phyloP scores from a whole-genome alignment of 257 asterid species.

The Fraxinus cuspidata region DNA sequence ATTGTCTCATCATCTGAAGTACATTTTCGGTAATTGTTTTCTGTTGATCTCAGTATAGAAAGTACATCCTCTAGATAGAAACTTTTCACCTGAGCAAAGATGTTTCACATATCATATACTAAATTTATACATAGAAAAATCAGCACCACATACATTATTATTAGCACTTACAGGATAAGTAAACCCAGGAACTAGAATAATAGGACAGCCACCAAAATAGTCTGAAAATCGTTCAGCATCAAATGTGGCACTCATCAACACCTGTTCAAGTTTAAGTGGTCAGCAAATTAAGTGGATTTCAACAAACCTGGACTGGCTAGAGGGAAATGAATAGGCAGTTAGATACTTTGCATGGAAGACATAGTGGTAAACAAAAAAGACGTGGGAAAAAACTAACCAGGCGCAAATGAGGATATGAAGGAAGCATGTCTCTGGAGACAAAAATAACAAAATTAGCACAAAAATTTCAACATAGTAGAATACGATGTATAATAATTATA shows the following conservation, averaged over 20 bases:
- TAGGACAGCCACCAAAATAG: slow-evolving; percentile 88
- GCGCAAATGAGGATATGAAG: slow-evolving; percentile 75
- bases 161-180: slow-evolving; percentile 73
- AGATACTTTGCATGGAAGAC: not conserved
- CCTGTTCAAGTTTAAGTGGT: slow-evolving; percentile 46
- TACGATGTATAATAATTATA: not conserved
- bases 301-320: slow-evolving; percentile 16
- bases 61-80: slow-evolving; percentile 88
- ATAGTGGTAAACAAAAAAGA: slow-evolving; percentile 11
- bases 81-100: slow-evolving; percentile 59
- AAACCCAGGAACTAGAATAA: slow-evolving; percentile 89
- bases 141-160: not conserved
- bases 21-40: slow-evolving; percentile 34
- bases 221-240: slow-evolving; percentile 87
- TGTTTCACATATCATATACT: slow-evolving; percentile 17
- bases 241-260: slow-evolving; percentile 95
- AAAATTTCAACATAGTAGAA: not conserved
- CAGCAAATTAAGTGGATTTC: slow-evolving; percentile 24
- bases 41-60: slow-evolving; percentile 51
- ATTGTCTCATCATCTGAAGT: slow-evolving; percentile 28
- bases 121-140: slow-evolving; percentile 21
- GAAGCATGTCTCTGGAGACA: slow-evolving; percentile 80
- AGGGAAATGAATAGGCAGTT: not conserved
- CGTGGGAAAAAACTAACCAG: slow-evolving; percentile 58
- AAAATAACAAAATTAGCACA: slow-evolving; percentile 34